Evolutionary conservation across 2,329 filamentous ascomycete species (phyloP).

Genomic region (Aspergillus costaricaensis): DNA sequence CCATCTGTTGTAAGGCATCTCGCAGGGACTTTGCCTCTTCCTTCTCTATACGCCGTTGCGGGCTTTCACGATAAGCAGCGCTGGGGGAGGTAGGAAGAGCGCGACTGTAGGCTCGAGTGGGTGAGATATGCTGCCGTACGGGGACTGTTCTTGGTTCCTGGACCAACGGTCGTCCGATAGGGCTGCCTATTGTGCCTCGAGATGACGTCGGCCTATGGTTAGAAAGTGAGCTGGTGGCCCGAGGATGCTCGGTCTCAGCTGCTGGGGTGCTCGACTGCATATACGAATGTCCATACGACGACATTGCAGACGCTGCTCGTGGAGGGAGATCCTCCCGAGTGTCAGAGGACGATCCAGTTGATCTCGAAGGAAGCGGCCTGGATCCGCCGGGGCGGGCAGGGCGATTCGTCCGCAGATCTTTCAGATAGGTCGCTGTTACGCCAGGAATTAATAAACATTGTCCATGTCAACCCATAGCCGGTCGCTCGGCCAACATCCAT

Average conservation of each 20-base stretch:
- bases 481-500: constrained; percentile 21
- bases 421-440: constrained; percentile 58
- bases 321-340: constrained; percentile 37
- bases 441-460: constrained; percentile 12
- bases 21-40: constrained; percentile 60
- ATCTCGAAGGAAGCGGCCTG: constrained; percentile 58
- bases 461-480: constrained; percentile 13
- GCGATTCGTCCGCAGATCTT: constrained; percentile 60
- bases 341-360: constrained; percentile 32
- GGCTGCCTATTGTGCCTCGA: constrained; percentile 29
- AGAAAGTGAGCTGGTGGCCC: constrained; percentile 45
- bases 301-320: constrained; percentile 47
- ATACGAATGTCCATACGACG: constrained; percentile 33
- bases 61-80: constrained; percentile 56
- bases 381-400: constrained; percentile 61
- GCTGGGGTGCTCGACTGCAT: constrained; percentile 19
- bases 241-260: constrained; percentile 32
- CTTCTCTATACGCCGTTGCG: constrained; percentile 58
- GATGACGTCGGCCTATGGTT: constrained; percentile 39
- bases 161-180: constrained; percentile 40
- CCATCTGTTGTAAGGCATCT: constrained; percentile 60
- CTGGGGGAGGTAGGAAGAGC: constrained; percentile 38
- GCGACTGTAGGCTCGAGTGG: constrained; percentile 36
- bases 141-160: constrained; percentile 39
- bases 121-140: constrained; percentile 40